phyloP scores from a whole-genome alignment of 345 rosid genomes.

The Streptanthus diversifolius region DNA sequence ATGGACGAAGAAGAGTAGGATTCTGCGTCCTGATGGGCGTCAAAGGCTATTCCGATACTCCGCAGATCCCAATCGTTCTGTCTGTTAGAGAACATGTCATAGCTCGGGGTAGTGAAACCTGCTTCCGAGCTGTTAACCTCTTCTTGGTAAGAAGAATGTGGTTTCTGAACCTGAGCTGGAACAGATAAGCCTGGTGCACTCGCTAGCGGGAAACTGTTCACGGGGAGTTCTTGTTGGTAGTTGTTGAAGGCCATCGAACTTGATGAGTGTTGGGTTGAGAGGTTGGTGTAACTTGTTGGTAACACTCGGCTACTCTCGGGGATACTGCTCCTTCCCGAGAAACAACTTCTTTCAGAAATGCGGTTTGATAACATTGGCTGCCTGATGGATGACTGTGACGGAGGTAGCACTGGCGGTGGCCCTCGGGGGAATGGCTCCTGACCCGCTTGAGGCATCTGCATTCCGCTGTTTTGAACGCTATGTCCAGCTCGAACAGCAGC shows the following conservation, averaged over 20 bases:
- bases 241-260: conserved; percentile 30
- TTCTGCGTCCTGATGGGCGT: conserved; percentile 50
- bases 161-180: conserved; percentile 33
- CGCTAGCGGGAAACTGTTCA: conserved; percentile 56
- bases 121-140: conserved; percentile 53
- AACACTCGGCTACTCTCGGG: conserved; percentile 57
- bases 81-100: conserved; percentile 25
- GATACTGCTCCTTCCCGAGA: too few species aligned
- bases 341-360: conserved; percentile 35
- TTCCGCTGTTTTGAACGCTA: conserved; percentile 38
- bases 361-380: conserved; percentile 57
- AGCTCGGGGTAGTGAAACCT: conserved; percentile 15
- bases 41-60: conserved; percentile 55
- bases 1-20: conserved; percentile 35
- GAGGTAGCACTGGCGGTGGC: conserved; percentile 2
- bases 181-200: conserved; percentile 53
- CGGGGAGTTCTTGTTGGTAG: conserved; percentile 46
- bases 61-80: conserved; percentile 68
- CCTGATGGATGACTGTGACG: conserved; percentile 42
- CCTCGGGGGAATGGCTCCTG: conserved; percentile 32
- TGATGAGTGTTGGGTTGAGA: conserved; percentile 24
- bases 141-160: conserved; percentile 46
- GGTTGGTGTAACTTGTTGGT: conserved; percentile 38
- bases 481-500: conserved; percentile 39
- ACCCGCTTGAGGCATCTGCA: conserved; percentile 52